Conservation (phyloP, 192 early-diverging fungal genomes). For the Coemansia sp. region DNA sequence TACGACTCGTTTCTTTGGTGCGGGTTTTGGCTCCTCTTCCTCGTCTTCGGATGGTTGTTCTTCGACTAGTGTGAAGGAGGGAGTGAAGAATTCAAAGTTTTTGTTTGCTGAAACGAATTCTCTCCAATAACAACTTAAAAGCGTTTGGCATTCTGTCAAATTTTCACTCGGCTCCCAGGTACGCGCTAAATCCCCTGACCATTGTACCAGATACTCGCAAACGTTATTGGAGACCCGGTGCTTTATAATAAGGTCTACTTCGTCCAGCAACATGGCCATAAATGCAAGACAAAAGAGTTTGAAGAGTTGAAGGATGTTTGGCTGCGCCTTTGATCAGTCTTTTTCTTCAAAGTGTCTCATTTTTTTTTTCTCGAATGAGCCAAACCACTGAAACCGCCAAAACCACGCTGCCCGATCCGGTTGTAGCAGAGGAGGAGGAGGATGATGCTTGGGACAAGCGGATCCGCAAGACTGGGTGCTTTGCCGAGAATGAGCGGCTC, state of each 20-base stretch:
- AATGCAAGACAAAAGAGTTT: background rate
- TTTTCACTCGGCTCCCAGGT: constrained; percentile 29
- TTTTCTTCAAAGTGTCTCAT: background rate
- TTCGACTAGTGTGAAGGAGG: background rate
- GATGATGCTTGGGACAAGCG: constrained; percentile 78
- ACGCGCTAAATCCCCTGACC: constrained; percentile 23
- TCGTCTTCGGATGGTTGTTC: background rate
- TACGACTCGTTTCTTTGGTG: background rate
- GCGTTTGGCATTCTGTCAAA: constrained; percentile 14
- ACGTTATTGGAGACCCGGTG: constrained; percentile 11
- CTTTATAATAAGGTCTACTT: constrained; percentile 14
- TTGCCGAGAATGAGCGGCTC: constrained; percentile 73
- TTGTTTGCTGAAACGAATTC: background rate
- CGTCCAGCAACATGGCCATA: constrained; percentile 3
- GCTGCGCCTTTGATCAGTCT: background rate
- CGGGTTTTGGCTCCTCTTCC: background rate
- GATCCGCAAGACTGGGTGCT: constrained; percentile 78
- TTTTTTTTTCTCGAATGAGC: background rate
- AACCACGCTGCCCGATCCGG: background rate
- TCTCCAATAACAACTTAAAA: constrained; percentile 23
- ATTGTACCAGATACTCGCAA: constrained; percentile 37
- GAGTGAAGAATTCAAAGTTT: constrained; percentile 1
- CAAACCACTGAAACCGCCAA: background rate
- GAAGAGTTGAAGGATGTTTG: background rate
- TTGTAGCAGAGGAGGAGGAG: constrained; percentile 57